Evolutionary conservation across 257 asterid species (phyloP).

Genomic region (Solanum corneliomulleri): DNA sequence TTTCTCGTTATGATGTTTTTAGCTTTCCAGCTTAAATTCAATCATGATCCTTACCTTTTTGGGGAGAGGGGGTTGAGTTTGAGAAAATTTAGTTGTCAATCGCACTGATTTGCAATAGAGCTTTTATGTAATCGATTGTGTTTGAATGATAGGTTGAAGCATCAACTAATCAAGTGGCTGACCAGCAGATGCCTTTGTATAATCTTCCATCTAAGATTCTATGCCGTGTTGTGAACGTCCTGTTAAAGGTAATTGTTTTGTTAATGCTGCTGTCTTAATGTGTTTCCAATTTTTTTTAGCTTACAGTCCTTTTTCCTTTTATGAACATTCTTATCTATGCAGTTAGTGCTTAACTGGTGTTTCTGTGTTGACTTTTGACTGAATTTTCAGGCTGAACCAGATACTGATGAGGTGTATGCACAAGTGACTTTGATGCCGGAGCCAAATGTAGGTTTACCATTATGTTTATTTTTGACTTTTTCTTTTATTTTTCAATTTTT

Average conservation of each 20-base stretch:
- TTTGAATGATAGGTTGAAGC: conserved; percentile 68
- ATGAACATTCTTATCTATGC: neutral
- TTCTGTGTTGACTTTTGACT: conserved; percentile 6
- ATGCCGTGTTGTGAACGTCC: conserved; percentile 73
- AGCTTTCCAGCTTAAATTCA: neutral
- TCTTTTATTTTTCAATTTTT: neutral
- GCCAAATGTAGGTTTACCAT: conserved; percentile 39
- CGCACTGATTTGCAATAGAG: neutral
- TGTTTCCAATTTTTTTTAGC: neutral
- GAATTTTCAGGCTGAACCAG: conserved; percentile 77
- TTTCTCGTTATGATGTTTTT: neutral
- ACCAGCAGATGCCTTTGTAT: conserved; percentile 89
- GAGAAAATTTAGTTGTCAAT: neutral
- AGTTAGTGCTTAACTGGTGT: neutral
- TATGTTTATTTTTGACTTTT: neutral
- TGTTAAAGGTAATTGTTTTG: conserved; percentile 45
- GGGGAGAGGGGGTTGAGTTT: neutral
- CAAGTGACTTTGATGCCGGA: conserved; percentile 88
- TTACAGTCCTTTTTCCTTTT: neutral
- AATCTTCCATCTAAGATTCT: conserved; percentile 85
- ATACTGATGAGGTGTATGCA: conserved; percentile 93
- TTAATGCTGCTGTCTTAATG: neutral
- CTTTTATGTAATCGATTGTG: neutral
- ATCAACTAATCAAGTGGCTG: conserved; percentile 88
- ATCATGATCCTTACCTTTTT: neutral